phyloP scores from a whole-genome alignment of 2,329 filamentous ascomycete genomes.

The Leptodontidium sp. region DNA sequence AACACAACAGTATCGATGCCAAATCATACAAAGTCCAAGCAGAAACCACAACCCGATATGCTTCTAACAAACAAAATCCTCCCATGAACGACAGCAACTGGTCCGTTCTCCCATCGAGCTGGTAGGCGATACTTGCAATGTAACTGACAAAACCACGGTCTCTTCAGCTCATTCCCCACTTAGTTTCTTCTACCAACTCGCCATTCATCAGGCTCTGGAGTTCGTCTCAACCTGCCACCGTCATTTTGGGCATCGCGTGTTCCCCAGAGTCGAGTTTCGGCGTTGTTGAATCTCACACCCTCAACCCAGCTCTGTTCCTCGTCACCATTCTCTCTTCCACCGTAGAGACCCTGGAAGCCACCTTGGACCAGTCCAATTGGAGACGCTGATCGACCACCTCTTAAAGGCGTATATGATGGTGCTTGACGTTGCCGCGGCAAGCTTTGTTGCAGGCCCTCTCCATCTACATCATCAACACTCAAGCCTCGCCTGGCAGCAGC shows the following conservation, averaged over 20 bases:
- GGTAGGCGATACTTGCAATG: not conserved
- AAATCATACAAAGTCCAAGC: too few species aligned
- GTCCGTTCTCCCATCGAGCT: too few species aligned
- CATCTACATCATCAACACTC: slow-evolving; percentile 29
- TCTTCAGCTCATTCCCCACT: not conserved
- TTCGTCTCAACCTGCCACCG: slow-evolving; percentile 34
- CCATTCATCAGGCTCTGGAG: slow-evolving; percentile 42
- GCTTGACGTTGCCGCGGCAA: slow-evolving; percentile 13
- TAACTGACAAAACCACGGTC: not conserved
- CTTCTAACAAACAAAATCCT: too few species aligned
- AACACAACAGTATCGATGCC: too few species aligned
- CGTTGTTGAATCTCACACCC: slow-evolving; percentile 47
- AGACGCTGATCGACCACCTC: slow-evolving; percentile 45
- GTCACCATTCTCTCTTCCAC: slow-evolving; percentile 58
- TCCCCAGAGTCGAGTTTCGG: slow-evolving; percentile 40
- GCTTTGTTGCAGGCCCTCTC: slow-evolving; percentile 5
- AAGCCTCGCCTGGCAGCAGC: slow-evolving; percentile 19
- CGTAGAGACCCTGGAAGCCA: slow-evolving; percentile 57
- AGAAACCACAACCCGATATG: too few species aligned
- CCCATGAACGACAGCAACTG: too few species aligned
- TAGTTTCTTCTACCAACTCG: slow-evolving; percentile 31
- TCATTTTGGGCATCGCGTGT: slow-evolving; percentile 35
- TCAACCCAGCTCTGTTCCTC: slow-evolving; percentile 48
- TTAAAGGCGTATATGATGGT: slow-evolving; percentile 18
- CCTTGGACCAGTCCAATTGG: slow-evolving; percentile 52